These are phyloP conservation scores for Arthroderma sp. DNA, from an alignment of 2,329 filamentous ascomycete species.

Conservation along the genomic window DNA sequence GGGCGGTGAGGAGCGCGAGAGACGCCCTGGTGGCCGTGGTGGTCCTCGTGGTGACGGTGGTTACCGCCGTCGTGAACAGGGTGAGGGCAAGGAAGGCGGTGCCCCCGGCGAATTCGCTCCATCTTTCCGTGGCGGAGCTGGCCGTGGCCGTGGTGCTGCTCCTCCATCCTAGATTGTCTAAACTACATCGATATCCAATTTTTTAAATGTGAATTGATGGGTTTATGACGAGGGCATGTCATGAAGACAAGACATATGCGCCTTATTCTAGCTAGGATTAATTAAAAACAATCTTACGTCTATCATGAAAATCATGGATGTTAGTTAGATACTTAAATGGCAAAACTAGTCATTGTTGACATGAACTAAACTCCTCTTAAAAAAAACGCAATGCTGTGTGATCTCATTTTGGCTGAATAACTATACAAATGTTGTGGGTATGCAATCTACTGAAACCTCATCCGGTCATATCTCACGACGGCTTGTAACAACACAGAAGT, in stretches of 20 bases:
- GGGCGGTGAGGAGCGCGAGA: conserved; percentile 70
- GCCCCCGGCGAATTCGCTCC: conserved; percentile 85
- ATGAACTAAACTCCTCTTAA: neutral
- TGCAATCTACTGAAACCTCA: conserved; percentile 24
- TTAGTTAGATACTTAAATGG: neutral
- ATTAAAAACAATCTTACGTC: too few species aligned
- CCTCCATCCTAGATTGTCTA: conserved; percentile 30
- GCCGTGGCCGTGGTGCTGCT: conserved; percentile 72
- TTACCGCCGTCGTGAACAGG: conserved; percentile 82
- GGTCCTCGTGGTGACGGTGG: conserved; percentile 66
- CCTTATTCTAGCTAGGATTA: too few species aligned
- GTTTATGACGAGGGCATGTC: neutral
- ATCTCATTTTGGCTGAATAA: conserved; percentile 1
- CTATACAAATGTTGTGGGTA: neutral
- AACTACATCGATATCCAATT: neutral
- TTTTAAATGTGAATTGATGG: neutral
- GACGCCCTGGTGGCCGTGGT: conserved; percentile 72
- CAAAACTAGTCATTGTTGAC: conserved; percentile 2
- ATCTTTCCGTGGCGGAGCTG: conserved; percentile 82
- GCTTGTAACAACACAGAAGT: conserved; percentile 28
- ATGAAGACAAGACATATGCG: neutral
- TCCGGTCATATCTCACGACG: conserved; percentile 15
- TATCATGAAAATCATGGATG: too few species aligned
- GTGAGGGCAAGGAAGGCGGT: conserved; percentile 79
- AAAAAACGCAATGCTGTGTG: neutral